Base-by-base conservation (phyloP, 1,139 yeast genomes). In the Pichia sp. region DNA sequence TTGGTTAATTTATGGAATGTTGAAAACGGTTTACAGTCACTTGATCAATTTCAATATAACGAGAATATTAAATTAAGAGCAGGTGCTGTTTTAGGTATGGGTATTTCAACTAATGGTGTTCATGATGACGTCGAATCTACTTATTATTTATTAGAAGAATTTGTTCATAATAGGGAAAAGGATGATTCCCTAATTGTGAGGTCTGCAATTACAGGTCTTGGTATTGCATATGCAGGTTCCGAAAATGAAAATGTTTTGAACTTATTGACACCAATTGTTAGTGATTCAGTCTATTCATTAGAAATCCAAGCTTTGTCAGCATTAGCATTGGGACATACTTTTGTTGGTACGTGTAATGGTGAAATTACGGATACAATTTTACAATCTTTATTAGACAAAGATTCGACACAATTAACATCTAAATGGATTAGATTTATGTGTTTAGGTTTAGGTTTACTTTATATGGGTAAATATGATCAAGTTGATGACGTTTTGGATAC, bases 121-220 rank as follows among this genome's bases (percentile, higher is more conserved):
- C 96, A 87, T 63, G 96, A 92, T 62, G 98, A 92, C 51, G 87
- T 89, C 40, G 97, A 90, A 56, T 95, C 97, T 6, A 95, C 97
- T 4, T 73, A 87, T 52, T 82, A 95, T 26, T 69, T 92, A 55
- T 70, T 87, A 51, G 90, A 83, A 62, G 98, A 92, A 53, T 87
- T 85, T 58, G 82, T 90, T 35, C 55, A 54, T 39, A 50, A 55
- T 26, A 61, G 59, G 30, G 71, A 72, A 38, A 72, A 71, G 48
- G 48, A 49, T 30, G 61, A 57, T 47, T 58, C 73, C 10, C 70
- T 78, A 45, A 71, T 85, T 58, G 82, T 86, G 51, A 72, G 87
- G 12, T 78, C 96, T 11, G 90, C 97, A 4, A 84, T 92, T 45
- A 76, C 84, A 50, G 97, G 98, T 54, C 72, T 94, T 49, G 97